Percentiles rank a stretch among this genome's conserved stretches.
These are phyloP conservation scores for Calonectria honghensis DNA, from an alignment of 2,329 filamentous ascomycete genomes.

Conservation along the genomic window DNA sequence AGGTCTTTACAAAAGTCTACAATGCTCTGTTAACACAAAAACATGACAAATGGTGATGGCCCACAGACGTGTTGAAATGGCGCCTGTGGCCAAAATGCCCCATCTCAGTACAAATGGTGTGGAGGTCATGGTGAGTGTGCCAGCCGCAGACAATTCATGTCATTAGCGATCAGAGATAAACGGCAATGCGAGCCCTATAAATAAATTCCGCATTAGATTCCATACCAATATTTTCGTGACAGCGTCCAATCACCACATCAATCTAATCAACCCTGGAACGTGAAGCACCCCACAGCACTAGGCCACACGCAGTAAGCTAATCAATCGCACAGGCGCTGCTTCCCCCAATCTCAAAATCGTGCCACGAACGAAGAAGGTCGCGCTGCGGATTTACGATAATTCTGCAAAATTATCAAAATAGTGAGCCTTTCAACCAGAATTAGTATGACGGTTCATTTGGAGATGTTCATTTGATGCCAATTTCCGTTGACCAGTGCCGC, in stretches of 20 bases:
- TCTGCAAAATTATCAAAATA: neutral
- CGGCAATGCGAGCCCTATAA: neutral
- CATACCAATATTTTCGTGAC: no score
- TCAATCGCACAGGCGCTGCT: neutral
- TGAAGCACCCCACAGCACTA: neutral
- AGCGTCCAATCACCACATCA: neutral
- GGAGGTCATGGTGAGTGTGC: neutral
- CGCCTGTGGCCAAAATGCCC: slow-evolving; percentile 12
- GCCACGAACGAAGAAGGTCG: neutral
- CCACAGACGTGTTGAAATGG: neutral
- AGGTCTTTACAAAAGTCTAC: slow-evolving; percentile 23
- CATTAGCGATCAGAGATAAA: no score
- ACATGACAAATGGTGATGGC: neutral
- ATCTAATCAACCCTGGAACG: neutral
- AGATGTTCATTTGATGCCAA: neutral
- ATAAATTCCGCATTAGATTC: neutral
- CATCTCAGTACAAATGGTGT: slow-evolving; percentile 11
- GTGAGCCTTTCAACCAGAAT: neutral
- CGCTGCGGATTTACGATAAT: neutral
- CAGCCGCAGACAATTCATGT: no score
- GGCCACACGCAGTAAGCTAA: neutral
- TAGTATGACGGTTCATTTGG: neutral
- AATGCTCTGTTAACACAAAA: neutral
- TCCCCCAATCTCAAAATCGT: neutral
- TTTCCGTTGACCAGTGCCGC: neutral